Evolutionary conservation across 1,284 basidiomycete species (phyloP).

Genomic region (Moniliella sp.): DNA sequence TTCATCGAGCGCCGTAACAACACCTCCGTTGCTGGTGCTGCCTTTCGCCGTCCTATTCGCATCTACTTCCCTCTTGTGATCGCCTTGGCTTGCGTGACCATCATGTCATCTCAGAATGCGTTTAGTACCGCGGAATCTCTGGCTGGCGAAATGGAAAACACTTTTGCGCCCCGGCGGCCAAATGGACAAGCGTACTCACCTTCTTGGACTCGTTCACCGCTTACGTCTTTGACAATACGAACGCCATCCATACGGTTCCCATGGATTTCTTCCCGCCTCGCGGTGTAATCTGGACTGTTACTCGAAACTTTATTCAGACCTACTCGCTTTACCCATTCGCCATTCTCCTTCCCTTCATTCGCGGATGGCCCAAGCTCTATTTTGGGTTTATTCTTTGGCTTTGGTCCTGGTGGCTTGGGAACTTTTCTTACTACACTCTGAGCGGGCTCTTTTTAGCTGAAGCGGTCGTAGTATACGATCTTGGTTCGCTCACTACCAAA

Average conservation of each 20-base stretch:
- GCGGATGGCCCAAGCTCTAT: slow-evolving; percentile 11
- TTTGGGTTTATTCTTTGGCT: slow-evolving; percentile 9
- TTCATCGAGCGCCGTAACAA: slow-evolving; percentile 12
- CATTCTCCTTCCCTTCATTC: slow-evolving; percentile 10
- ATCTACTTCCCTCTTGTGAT: slow-evolving; percentile 10
- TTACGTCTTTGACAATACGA: slow-evolving; percentile 9
- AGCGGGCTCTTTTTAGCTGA: slow-evolving; percentile 16
- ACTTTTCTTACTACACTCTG: slow-evolving; percentile 17
- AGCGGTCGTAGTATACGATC: slow-evolving; percentile 8
- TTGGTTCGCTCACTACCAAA: background rate
- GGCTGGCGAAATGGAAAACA: slow-evolving; percentile 5
- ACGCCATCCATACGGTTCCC: slow-evolving; percentile 6
- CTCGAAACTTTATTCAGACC: slow-evolving; percentile 12
- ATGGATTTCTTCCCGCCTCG: slow-evolving; percentile 9
- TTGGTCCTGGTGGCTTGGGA: slow-evolving; percentile 16
- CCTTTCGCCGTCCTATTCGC: slow-evolving; percentile 15
- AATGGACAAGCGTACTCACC: slow-evolving; percentile 8
- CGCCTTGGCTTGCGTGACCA: slow-evolving; percentile 7
- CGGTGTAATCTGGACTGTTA: slow-evolving; percentile 12
- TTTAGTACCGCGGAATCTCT: slow-evolving; percentile 9
- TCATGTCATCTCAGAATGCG: slow-evolving; percentile 8
- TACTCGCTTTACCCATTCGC: slow-evolving; percentile 13
- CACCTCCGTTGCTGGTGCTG: slow-evolving; percentile 7
- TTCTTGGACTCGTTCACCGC: slow-evolving; percentile 14
- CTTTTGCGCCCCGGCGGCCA: slow-evolving; percentile 6